Evolutionary conservation across 805 yeast genomes (phyloP), one percentile per base, ranked within the genome.

Genomic region (Hyphopichia homilentoma): DNA sequence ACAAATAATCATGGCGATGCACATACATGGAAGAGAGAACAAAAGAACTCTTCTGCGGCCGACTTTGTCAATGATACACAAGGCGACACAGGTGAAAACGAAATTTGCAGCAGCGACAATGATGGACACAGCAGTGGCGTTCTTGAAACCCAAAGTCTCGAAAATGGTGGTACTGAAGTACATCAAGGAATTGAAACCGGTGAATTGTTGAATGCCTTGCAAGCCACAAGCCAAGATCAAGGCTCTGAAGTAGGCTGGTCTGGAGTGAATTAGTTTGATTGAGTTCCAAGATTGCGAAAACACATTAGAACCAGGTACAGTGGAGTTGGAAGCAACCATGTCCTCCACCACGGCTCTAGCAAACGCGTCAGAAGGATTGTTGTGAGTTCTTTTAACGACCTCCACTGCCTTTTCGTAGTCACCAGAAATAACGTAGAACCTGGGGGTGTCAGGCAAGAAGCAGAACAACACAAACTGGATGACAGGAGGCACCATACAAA

Each of bases 111-210:
- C 97, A 3, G 97, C 94, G 47, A 90, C 78, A 48, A 90, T 82
- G 48, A 90, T 77, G 2, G 97, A 88, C 11, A 90, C 97, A 1
- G 96, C 95, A n/a, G 96, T 84, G 7, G 97, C 75, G 55, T 89
- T 78, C 40, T 76, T 52, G 55, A 89, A 90, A 2, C 97, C 98
- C 33, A 89, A 86, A 26, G 89, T 79, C 58, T 88, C 81, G 53
- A 93, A 93, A 45, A 93, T 83, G 2, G 97, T 89, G 21, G 95
- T 80, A 30, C 95, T 83, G 61, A 89, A 90, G 66, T 93, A 90
- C 95, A 90, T 85, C 48, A 90, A 73, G 5, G 97, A 86, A 64
- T 90, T 93, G 77, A 90, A 90, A 44, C 97, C 97, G 12, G 95
- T 84, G 49, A 90, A 87, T 63, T 90, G 98, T 67, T 90, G 97